Base-by-base conservation (phyloP, 2,329 filamentous ascomycete genomes). In the Aspergillus carbonarius region DNA sequence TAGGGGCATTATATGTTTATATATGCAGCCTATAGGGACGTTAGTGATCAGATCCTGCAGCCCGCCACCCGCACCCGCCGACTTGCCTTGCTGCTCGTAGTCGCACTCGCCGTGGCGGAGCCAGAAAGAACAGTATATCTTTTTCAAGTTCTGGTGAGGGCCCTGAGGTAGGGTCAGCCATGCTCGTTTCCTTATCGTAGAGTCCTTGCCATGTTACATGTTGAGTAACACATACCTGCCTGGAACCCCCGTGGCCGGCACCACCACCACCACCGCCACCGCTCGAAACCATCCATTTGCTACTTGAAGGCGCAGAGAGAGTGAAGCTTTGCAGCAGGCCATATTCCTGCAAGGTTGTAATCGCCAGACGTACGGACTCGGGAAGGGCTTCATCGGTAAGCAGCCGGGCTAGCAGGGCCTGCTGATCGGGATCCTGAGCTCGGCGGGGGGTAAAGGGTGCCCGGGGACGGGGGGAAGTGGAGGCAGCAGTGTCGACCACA, bases 81-180 rank as follows among this genome's bases (percentile, higher is more conserved):
- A 48, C 68, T 55, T 65, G 73, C 76, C 92, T 69, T 93, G 88
- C 72, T 96, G 91, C 3, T 84, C 87, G 73, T 91, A 97, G 61
- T 89, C 89, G 72, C 93, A 97, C 44, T 90, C 86, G 18, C 92
- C 92, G 59, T 90, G 88, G 66, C 91, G 88, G 55, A 96, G 88
- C 92, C 92, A 97, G 74, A 93, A 91, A 59, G 92, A 91, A 76
- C 92, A 96, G 74, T 89, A 96, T 23, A 89, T 79, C 72, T 96
- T 96, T 68, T 83, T 85, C 5, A 54, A 17, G 30, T 63, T 66
- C 15, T 42, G 51, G 57, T 63, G 51, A 23, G 53, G 25, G 47
- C 59, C 52, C 53, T 59, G 50, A 5, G 35, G n/a, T 30, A 52
- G 25, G 32, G 56, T 67, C 53, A 66, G 47, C n/a, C 23, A 35